Percentiles rank a stretch among this genome's conserved stretches.
Evolutionary conservation across 73 alveolate species (phyloP).

Genomic region (Symbiodinium pilosum): DNA sequence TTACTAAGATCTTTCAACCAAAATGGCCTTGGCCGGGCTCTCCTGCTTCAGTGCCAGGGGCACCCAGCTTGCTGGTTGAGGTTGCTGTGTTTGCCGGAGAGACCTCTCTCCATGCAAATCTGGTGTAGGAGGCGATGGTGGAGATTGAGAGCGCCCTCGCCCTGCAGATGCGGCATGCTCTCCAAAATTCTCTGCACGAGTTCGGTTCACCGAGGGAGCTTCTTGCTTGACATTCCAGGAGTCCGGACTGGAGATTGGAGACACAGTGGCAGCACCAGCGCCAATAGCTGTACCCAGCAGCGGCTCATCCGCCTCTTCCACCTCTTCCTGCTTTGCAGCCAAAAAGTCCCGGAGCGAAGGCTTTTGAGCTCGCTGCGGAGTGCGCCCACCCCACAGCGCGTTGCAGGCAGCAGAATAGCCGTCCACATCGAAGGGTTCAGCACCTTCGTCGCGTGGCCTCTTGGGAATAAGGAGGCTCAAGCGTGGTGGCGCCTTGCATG

Average conservation of each 20-base stretch:
- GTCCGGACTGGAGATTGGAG: background rate
- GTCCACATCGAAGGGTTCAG: background rate
- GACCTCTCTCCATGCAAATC: no score
- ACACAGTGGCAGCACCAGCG: background rate
- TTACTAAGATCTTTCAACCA: background rate
- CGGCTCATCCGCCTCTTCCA: background rate
- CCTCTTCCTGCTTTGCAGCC: slow-evolving; percentile 28
- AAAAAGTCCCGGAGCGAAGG: background rate
- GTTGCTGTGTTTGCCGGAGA: background rate
- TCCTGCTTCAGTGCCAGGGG: background rate
- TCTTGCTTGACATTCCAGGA: background rate
- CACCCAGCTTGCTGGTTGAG: background rate
- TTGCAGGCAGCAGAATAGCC: background rate
- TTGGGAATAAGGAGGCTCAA: background rate
- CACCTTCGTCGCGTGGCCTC: background rate
- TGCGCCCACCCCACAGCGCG: slow-evolving; percentile 13
- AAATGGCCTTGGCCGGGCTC: background rate
- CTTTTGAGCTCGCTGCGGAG: background rate
- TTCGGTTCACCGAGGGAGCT: background rate
- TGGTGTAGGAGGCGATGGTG: no score
- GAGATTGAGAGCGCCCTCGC: background rate
- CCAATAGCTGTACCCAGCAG: background rate
- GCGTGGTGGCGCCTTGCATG: background rate
- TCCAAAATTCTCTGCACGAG: no score
- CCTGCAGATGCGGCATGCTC: no score